Evolutionary conservation across 139 green algal genomes (phyloP).

Genomic region (Desmodesmus armatus): DNA sequence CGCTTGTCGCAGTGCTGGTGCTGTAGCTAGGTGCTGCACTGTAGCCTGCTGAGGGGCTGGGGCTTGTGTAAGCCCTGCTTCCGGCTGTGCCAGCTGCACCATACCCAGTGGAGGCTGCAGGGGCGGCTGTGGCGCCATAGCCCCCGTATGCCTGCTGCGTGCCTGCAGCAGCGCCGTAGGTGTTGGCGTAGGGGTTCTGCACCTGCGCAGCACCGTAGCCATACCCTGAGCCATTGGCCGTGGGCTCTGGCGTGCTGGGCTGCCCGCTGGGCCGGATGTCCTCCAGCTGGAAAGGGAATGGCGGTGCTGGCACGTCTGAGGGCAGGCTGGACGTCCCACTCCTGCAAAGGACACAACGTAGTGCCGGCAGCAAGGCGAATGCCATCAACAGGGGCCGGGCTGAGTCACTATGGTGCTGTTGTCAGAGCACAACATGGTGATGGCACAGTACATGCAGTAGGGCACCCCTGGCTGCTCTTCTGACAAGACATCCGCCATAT

Average conservation of each 20-base stretch:
- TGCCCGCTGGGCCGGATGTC: conserved; percentile 48
- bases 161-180: conserved; percentile 35
- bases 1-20: no score
- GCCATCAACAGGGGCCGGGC: no score
- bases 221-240: background rate
- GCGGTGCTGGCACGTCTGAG: conserved; percentile 55
- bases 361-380: no score
- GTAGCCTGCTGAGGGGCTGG: conserved; percentile 22
- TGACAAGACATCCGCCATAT: no score
- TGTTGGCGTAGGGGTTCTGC: conserved; percentile 20
- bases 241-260: conserved; percentile 19
- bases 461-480: no score
- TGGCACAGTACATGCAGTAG: no score
- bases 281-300: conserved; percentile 79
- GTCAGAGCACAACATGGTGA: no score
- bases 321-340: conserved; percentile 50
- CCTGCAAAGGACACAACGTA: conserved; percentile 22
- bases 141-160: conserved; percentile 32
- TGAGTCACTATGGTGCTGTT: background rate
- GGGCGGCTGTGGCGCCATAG: conserved; percentile 13
- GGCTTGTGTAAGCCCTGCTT: background rate
- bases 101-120: conserved; percentile 23
- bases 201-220: conserved; percentile 5
- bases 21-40: no score
- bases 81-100: background rate